Evolutionary conservation across 2,329 filamentous ascomycete genomes (phyloP), one percentile per base, ranked within the genome.

Genomic region (Fonsecaea pugnacius): DNA sequence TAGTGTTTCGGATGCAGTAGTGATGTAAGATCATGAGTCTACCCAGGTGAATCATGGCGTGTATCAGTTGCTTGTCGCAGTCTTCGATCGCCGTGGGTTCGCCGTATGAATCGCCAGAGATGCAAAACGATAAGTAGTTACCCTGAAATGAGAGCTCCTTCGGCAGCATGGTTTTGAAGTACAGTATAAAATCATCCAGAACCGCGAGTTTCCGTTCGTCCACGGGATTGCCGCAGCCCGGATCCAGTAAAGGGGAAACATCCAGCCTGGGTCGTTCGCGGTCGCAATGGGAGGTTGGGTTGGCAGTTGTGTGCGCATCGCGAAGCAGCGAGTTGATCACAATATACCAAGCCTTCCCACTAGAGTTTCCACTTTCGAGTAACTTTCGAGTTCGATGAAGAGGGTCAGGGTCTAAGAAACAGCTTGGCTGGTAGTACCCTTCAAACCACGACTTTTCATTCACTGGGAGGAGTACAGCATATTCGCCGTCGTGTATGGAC

Each of bases 381-480:
- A 61, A 51, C 36, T 55, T 61, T 36, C 51, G 48, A 4, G 35
- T 54, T 38, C 58, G 58, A 33, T 54, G 50, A 21, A 54, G 36
- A 9, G 58, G 50, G 21, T 54, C 51, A 8, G 36, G 50, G 18
- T 61, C 50, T 27, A 61, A 18, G 50, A 61, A 61, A 27, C 58
- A 61, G 51, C 50, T 54, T 35, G 58, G 21, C 32, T 61, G 58
- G 21, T 53, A 40, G 21, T 35, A 14, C 18, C 36, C 27, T 46
- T 32, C 35, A n/a, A 46, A 61, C 58, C 58, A 61, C 24, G 16
- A 6, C 33, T 21, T 32, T 12, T 61, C 58, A 10, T 8, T 43
- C n/a, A 61, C 35, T 21, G 58, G 58, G 18, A 61, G 58, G n/a
- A 54, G 40, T 9, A 48, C 40, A 5, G 48, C 58, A 53, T 61